Evolutionary conservation across 129 eudicot genomes (phyloP).

Genomic region (Heracleum sosnowskyi): DNA sequence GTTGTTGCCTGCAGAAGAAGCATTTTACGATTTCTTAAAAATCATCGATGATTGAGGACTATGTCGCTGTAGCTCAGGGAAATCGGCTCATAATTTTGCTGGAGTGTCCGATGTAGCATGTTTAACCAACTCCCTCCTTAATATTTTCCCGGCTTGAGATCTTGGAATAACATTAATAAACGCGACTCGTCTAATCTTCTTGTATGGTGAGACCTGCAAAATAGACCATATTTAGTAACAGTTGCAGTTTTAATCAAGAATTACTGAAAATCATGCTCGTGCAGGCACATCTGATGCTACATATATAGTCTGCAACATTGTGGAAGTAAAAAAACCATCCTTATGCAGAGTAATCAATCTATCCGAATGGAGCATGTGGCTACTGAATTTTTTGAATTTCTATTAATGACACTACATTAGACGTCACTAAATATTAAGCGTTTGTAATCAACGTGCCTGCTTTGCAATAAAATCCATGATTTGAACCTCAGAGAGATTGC

Average conservation of each 20-base stretch:
- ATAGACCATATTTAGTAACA: not conserved
- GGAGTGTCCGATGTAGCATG: conserved; percentile 52
- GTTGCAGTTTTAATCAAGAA: not conserved
- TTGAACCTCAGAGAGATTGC: conserved; percentile 49
- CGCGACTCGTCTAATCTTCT: conserved; percentile 74
- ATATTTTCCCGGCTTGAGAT: conserved; percentile 78
- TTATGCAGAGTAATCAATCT: not conserved
- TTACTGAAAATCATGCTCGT: not conserved
- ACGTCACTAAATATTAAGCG: not conserved
- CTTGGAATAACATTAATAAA: conserved; percentile 63
- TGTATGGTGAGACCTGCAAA: conserved; percentile 83
- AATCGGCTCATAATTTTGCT: conserved; percentile 41
- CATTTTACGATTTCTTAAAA: not conserved
- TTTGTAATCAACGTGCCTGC: conserved; percentile 36
- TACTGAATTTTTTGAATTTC: not conserved
- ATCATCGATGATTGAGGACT: too few relatives aligned
- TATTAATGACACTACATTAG: not conserved
- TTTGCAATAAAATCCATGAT: conserved; percentile 78
- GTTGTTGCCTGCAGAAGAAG: not conserved
- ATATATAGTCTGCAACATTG: not conserved
- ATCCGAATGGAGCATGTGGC: not conserved
- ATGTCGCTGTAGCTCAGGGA: not conserved
- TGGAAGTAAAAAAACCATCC: not conserved
- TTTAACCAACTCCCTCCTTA: conserved; percentile 73
- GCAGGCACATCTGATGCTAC: not conserved